A percentile compares a stretch with the other conserved stretches of the same genome.
These are phyloP conservation scores for Eucalyptus curtisii DNA, from an alignment of 345 rosid species.

Conservation along the genomic window DNA sequence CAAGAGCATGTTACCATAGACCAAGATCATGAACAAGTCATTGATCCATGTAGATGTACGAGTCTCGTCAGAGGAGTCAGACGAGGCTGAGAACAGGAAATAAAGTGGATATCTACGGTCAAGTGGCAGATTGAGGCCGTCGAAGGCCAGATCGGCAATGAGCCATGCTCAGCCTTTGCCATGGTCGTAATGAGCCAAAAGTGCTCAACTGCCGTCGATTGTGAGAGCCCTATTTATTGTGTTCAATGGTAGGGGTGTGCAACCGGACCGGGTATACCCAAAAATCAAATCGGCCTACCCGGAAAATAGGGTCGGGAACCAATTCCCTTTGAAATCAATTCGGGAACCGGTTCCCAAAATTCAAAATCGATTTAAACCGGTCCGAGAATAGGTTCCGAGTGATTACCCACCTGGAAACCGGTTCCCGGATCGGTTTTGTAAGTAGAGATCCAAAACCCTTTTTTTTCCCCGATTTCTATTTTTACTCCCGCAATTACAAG, in stretches of 20 bases:
- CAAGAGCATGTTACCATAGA: conserved; percentile 20
- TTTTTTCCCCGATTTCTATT: too few species aligned
- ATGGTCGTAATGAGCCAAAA: background rate
- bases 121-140: background rate
- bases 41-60: conserved; percentile 17
- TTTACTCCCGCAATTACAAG: fast-evolving
- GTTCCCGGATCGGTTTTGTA: fast-evolving
- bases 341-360: too few species aligned
- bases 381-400: fast-evolving
- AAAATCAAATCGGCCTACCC: fast-evolving
- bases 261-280: fast-evolving
- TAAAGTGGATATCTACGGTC: background rate
- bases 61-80: conserved; percentile 20
- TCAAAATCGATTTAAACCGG: fast-evolving
- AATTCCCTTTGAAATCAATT: fast-evolving
- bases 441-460: too few species aligned
- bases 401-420: fast-evolving
- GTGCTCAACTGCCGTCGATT: fast-evolving
- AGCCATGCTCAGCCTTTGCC: background rate
- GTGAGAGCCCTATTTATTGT: background rate
- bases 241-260: too few species aligned
- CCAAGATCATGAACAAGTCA: conserved; percentile 14
- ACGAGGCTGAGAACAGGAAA: background rate
- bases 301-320: fast-evolving
- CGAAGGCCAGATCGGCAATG: background rate